Conservation (phyloP, 1,284 basidiomycete genomes). For the Somion occarium region DNA sequence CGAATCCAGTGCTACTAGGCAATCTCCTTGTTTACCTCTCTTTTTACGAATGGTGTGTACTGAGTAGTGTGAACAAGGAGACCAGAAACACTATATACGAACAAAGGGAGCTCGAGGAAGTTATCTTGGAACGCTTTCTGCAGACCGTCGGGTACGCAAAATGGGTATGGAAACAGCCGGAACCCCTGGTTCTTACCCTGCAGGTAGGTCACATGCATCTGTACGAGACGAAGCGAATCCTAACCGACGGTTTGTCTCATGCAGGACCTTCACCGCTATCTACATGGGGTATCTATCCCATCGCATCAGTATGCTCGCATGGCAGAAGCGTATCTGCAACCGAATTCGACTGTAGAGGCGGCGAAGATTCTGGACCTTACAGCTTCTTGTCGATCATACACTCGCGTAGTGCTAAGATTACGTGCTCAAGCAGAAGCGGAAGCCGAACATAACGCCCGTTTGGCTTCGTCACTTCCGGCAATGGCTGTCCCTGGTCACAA, state of each 20-base stretch:
- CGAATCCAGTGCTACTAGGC: constrained; percentile 43
- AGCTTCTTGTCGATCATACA: constrained; percentile 51
- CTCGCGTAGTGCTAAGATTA: constrained; percentile 67
- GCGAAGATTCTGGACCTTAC: constrained; percentile 45
- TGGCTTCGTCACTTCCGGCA: constrained; percentile 19
- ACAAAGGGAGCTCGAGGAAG: constrained; percentile 49
- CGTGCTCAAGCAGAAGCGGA: constrained; percentile 67
- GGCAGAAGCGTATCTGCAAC: constrained; percentile 50
- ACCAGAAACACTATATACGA: constrained; percentile 46
- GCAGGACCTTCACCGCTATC: constrained; percentile 72
- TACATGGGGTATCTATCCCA: constrained; percentile 72
- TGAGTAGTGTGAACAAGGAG: constrained; percentile 51
- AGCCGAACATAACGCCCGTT: constrained; percentile 23
- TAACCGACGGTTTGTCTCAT: constrained; percentile 4
- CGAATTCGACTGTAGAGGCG: constrained; percentile 27
- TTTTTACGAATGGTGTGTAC: constrained; percentile 62
- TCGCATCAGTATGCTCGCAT: constrained; percentile 62
- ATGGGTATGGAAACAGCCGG: constrained; percentile 55
- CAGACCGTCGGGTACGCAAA: constrained; percentile 62
- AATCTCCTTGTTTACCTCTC: constrained; percentile 51
- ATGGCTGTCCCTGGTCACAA: constrained; percentile 1
- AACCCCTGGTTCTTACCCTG: constrained; percentile 57
- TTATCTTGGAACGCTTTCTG: constrained; percentile 61
- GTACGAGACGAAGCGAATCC: no score
- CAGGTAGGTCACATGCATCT: constrained; percentile 36